These are phyloP conservation scores for Hypomyces rosellus DNA, from an alignment of 2,329 filamentous ascomycete species.

Conservation along the genomic window DNA sequence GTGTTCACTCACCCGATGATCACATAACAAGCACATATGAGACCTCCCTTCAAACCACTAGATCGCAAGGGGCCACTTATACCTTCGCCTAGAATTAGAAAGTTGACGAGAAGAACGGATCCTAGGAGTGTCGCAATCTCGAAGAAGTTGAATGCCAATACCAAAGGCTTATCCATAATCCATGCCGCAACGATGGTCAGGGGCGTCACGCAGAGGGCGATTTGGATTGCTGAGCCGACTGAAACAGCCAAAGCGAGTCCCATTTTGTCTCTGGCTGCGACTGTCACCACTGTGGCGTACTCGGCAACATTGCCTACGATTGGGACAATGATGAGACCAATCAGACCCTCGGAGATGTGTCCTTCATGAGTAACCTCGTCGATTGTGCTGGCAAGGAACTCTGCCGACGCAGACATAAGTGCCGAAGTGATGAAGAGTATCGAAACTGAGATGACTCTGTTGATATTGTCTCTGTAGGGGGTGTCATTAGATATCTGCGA, in stretches of 20 bases:
- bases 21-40: conserved; percentile 48
- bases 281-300: conserved; percentile 55
- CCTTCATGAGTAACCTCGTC: conserved; percentile 44
- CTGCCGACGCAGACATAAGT: conserved; percentile 53
- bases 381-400: conserved; percentile 55
- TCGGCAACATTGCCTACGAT: conserved; percentile 59
- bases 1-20: conserved; percentile 37
- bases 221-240: conserved; percentile 55
- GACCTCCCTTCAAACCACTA: conserved; percentile 44
- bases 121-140: conserved; percentile 69
- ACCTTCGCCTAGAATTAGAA: conserved; percentile 66
- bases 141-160: conserved; percentile 69
- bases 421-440: conserved; percentile 48
- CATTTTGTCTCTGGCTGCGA: conserved; percentile 54
- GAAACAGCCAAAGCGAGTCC: conserved; percentile 57
- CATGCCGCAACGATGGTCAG: conserved; percentile 55
- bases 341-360: conserved; percentile 49
- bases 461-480: conserved; percentile 11
- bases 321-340: conserved; percentile 56
- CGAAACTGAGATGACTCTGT: conserved; percentile 36
- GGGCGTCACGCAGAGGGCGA: conserved; percentile 55
- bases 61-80: conserved; percentile 55
- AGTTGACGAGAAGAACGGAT: conserved; percentile 65
- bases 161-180: conserved; percentile 48
- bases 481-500: not conserved